Conservation (phyloP, 257 asterid species). For the Plantago major region DNA sequence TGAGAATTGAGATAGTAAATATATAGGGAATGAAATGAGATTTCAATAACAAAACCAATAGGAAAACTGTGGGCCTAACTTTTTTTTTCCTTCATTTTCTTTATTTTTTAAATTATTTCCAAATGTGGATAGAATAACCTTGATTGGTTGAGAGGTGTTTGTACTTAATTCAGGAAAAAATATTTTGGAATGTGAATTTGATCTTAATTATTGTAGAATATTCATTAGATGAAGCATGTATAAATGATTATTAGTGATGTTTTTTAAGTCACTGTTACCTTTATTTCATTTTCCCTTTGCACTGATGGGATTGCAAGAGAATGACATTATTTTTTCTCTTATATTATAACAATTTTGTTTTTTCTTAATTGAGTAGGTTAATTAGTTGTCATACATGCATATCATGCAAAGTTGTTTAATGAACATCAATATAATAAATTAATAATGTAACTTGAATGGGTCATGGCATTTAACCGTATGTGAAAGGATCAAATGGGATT, state of each 20-base stretch:
- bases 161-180: background rate
- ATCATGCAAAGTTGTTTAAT: too few species aligned
- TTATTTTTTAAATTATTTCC: conserved; percentile 12
- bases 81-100: conserved; percentile 7
- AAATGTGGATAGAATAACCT: conserved; percentile 8
- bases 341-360: conserved; percentile 12
- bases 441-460: too few species aligned
- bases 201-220: background rate
- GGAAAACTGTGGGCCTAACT: too few species aligned
- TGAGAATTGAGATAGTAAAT: too few species aligned
- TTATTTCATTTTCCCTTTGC: background rate
- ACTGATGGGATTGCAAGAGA: background rate
- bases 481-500: too few species aligned
- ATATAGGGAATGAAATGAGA: too few species aligned
- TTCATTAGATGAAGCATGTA: conserved; percentile 6
- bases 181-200: conserved; percentile 2
- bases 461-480: too few species aligned
- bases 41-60: too few species aligned
- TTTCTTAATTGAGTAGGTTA: background rate
- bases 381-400: too few species aligned
- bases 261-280: background rate
- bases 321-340: conserved; percentile 4
- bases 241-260: background rate
- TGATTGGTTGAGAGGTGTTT: conserved; percentile 6
- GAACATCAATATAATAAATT: too few species aligned